Base-by-base conservation (phyloP, 2,329 filamentous ascomycete genomes). In the Hypomyces perniciosus region DNA sequence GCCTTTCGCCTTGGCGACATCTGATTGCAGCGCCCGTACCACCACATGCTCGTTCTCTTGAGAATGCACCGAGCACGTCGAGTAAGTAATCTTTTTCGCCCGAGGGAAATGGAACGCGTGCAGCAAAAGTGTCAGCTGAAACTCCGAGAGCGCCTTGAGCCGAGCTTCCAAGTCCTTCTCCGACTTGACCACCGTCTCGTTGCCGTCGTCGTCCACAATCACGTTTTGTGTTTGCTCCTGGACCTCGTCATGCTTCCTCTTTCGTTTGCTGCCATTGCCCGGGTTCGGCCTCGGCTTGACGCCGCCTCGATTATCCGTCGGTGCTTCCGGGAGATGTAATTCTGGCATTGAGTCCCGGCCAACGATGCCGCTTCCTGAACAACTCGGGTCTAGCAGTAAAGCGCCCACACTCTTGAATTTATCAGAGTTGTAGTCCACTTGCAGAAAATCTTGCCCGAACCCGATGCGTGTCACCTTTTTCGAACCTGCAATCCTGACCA, bases 291-390 rank as follows among this genome's bases (percentile, higher is more conserved):
- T 48, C 8, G 28, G 44, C 31, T 52, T 51, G 2, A 35, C 50
- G 31, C 13, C 31, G 5, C 48, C 40, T 8, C 39, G 38, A n/a
- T n/a, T 31, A 8, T 52, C 51, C 10, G 39, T 8, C 2, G 65
- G 59, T 12, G 61, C 56, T 34, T 70, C 64, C 2, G 75, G 76
- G 29, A 95, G 73, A 54, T 84, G 76, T 38, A 93, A 67, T 56
- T 79, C 70, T 4, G 89, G 83, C 65, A 85, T 80, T 42, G 90
- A 88, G 59, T 96, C 90, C 20, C 93, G 80, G 2, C 91, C 89
- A 27, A 96, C 83, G 50, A 99, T 99, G 1, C 93, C 93, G 64
- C 90, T 96, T 0, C 93, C 93, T 1, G 91, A 96, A 65, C 93
- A 99, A 65, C 90, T 96, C 0, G 93, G 93, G 64, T 99, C 93